Percentiles rank a stretch among this genome's conserved stretches.
These are phyloP conservation scores for Camellia granthamiana DNA, from an alignment of 148 eudicot genomes.

Conservation along the genomic window DNA sequence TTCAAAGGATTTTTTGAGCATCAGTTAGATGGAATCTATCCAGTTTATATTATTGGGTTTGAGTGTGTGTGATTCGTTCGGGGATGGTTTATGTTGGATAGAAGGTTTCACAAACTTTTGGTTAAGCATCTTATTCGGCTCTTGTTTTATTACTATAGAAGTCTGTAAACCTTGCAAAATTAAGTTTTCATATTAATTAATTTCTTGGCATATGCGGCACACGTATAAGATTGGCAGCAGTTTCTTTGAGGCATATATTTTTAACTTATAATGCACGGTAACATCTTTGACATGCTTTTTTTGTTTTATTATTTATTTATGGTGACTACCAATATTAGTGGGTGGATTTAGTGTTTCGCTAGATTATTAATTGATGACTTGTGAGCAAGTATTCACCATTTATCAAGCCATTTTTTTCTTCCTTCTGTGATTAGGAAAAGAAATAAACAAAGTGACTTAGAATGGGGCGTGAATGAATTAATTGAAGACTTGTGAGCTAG, in stretches of 20 bases:
- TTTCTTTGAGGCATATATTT: too few species aligned
- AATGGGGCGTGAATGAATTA: not conserved
- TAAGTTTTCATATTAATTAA: not conserved
- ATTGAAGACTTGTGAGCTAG: too few species aligned
- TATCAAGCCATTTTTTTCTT: not conserved
- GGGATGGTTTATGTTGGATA: not conserved
- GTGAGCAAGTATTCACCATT: not conserved
- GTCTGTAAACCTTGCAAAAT: not conserved
- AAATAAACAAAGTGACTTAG: not conserved
- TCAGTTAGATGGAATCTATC: not conserved
- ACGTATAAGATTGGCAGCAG: not conserved
- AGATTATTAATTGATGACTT: not conserved
- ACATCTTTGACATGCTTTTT: not conserved
- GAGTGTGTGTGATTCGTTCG: not conserved
- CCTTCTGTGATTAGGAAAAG: not conserved
- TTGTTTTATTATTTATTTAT: not conserved
- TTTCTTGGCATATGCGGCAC: not conserved
- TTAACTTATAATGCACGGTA: not conserved
- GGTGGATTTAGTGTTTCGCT: not conserved
- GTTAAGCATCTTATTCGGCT: not conserved
- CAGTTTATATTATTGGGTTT: not conserved
- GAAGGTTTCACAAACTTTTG: not conserved
- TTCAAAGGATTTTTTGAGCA: not conserved
- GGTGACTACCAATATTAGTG: not conserved
- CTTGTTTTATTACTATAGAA: too few species aligned